phyloP scores from a whole-genome alignment of 2,329 filamentous ascomycete genomes.

The Phyllachora maydis region DNA sequence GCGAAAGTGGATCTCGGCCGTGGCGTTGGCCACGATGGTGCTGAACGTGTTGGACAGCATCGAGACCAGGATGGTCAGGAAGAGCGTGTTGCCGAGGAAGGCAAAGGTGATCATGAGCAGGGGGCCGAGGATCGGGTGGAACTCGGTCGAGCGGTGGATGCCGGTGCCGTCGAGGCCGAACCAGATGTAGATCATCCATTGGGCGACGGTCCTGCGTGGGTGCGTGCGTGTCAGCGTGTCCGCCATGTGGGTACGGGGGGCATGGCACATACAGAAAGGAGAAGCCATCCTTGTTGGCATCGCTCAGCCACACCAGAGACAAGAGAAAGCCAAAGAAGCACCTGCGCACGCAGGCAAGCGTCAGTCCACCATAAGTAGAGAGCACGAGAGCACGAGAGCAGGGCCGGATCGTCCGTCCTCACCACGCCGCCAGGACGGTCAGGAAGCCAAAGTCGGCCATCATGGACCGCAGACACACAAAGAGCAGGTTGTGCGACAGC shows the following conservation, averaged over 20 bases:
- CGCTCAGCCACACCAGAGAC: constrained; percentile 58
- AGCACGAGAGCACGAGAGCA: too few species aligned
- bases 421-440: constrained; percentile 54
- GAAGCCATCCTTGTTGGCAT: constrained; percentile 39
- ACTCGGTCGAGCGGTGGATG: constrained; percentile 40
- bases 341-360: constrained; percentile 8
- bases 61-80: constrained; percentile 74
- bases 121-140: constrained; percentile 64
- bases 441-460: constrained; percentile 70
- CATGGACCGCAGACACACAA: constrained; percentile 65
- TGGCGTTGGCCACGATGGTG: constrained; percentile 55
- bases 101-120: constrained; percentile 67
- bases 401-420: too few species aligned
- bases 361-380: constrained; percentile 3
- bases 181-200: constrained; percentile 92
- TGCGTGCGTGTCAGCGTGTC: too few species aligned
- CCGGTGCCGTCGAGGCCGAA: constrained; percentile 63
- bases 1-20: constrained; percentile 68
- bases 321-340: constrained; percentile 69
- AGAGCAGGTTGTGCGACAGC: constrained; percentile 67
- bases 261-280: constrained; percentile 25
- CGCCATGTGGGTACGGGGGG: background rate
- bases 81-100: constrained; percentile 71
- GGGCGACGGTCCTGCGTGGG: constrained; percentile 40
- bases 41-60: constrained; percentile 74